A percentile compares a stretch with the other conserved stretches of the same genome.
These are phyloP conservation scores for Microsporum audouinii DNA, from an alignment of 2,329 filamentous ascomycete species.

Conservation along the genomic window DNA sequence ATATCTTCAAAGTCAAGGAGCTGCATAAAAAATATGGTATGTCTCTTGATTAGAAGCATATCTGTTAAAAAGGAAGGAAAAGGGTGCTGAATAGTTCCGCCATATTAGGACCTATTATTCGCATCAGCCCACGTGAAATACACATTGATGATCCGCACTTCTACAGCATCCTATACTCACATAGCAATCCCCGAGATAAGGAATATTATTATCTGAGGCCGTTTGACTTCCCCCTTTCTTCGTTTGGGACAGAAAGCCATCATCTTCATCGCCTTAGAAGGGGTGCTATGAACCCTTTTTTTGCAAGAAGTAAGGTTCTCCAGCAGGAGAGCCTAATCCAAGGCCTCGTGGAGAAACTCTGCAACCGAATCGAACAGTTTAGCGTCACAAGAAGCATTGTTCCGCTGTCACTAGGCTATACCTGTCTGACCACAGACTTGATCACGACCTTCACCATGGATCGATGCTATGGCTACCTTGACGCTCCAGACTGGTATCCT, in stretches of 20 bases:
- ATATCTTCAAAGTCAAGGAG: conserved; percentile 22
- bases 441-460: conserved; percentile 36
- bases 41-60: not conserved
- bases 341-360: conserved; percentile 15
- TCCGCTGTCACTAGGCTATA: conserved; percentile 14
- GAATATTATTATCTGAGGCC: conserved; percentile 18
- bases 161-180: conserved; percentile 18
- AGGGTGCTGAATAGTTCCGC: not conserved
- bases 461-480: conserved; percentile 23
- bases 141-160: conserved; percentile 18
- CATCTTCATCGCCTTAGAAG: conserved; percentile 19
- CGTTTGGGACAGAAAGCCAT: conserved; percentile 22
- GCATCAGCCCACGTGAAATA: conserved; percentile 20
- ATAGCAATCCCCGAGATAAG: conserved; percentile 16
- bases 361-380: conserved; percentile 10
- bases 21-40: conserved; percentile 25
- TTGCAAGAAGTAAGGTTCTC: conserved; percentile 16
- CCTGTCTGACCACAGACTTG: conserved; percentile 31
- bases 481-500: conserved; percentile 20
- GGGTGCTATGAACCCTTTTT: conserved; percentile 22
- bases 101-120: conserved; percentile 18
- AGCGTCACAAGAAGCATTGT: not conserved
- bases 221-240: conserved; percentile 20
- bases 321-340: conserved; percentile 16
- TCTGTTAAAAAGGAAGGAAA: not conserved